Base-by-base conservation (phyloP, 2,329 filamentous ascomycete genomes). In the Stagonosporopsis chrysanthemi region DNA sequence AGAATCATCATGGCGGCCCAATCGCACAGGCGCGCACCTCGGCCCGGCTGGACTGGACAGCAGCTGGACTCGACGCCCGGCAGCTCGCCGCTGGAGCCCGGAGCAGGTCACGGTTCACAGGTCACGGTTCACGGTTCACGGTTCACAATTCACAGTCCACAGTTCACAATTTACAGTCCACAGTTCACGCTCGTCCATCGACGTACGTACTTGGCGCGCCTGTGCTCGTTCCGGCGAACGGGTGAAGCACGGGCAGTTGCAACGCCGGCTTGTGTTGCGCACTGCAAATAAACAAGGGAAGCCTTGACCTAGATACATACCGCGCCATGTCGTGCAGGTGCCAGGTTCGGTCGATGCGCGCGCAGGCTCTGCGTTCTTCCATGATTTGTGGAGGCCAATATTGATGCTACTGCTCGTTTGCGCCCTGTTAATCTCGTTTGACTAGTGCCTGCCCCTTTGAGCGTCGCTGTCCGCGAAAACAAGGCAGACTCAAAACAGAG, bases 371-470 rank as follows among this genome's bases (percentile, higher is more conserved):
- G 24, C 29, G 11, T 28, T 39, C 40, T 43, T 26, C 29, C 22
- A 36, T 42, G 38, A 53, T 59, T 64, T 56, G 58, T 56, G 48
- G 54, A 60, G 53, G 49, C 17, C 42, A 55, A 58, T 58, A 64
- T 64, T 62, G 61, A 39, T 46, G 44, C 52, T 52, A 45, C 23
- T 55, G 44, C 54, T 51, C 53, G 49, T 24, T 49, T 52, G 64
- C 64, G 60, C 66, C 64, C 44, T 68, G 61, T 65, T 68, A 66
- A 68, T 68, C 64, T 68, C 64, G 56, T 64, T 63, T 65, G 61
- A 26, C 44, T 56, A 55, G 52, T 57, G 48, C 54, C 54, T 57
- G 48, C 54, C 54, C 54, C 43, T 57, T 57, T 57, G 49, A 49
- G 54, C 48, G 9, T 35, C 19, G 12, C 48, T 2, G 38, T 22